Evolutionary conservation across 2,329 filamentous ascomycete species (phyloP).

Genomic region (Ophiostoma populinum): DNA sequence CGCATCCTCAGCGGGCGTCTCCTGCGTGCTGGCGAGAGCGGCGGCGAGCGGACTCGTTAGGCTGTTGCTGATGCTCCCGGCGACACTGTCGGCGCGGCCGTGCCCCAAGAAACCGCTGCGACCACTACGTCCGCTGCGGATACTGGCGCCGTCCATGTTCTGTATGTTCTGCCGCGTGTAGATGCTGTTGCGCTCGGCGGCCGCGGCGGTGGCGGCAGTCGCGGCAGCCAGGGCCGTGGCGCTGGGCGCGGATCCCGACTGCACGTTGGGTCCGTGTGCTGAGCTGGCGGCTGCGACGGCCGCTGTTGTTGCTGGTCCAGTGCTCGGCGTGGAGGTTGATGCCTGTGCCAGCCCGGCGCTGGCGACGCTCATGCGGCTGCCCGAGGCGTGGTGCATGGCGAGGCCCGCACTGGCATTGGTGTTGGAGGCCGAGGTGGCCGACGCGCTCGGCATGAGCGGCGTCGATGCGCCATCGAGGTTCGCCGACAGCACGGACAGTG

Average conservation of each 20-base stretch:
- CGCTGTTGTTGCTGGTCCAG: not conserved
- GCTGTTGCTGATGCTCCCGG: conserved; percentile 48
- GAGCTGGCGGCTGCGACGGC: no score
- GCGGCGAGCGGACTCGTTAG: conserved; percentile 45
- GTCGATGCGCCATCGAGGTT: conserved; percentile 35
- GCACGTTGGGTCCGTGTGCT: no score
- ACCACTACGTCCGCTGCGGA: conserved; percentile 70
- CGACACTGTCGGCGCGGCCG: conserved; percentile 64
- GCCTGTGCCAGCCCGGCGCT: conserved; percentile 1
- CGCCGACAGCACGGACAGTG: conserved; percentile 59
- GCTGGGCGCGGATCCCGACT: conserved; percentile 14
- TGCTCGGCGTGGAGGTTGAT: conserved; percentile 19
- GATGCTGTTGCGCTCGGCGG: conserved; percentile 68
- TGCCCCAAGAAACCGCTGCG: conserved; percentile 65
- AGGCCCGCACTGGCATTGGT: conserved; percentile 14
- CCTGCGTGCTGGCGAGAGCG: conserved; percentile 28
- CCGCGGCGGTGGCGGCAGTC: no score
- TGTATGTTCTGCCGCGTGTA: conserved; percentile 43
- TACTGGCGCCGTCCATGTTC: conserved; percentile 58
- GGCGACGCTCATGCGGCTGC: conserved; percentile 14
- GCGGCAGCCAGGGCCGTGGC: conserved; percentile 17
- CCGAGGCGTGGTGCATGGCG: conserved; percentile 32
- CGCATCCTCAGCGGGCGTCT: not conserved
- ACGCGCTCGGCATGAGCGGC: conserved; percentile 38
- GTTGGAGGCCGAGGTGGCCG: conserved; percentile 26